Evolutionary conservation across 2,329 filamentous ascomycete species (phyloP).

Genomic region (Helicocarpus griseus): DNA sequence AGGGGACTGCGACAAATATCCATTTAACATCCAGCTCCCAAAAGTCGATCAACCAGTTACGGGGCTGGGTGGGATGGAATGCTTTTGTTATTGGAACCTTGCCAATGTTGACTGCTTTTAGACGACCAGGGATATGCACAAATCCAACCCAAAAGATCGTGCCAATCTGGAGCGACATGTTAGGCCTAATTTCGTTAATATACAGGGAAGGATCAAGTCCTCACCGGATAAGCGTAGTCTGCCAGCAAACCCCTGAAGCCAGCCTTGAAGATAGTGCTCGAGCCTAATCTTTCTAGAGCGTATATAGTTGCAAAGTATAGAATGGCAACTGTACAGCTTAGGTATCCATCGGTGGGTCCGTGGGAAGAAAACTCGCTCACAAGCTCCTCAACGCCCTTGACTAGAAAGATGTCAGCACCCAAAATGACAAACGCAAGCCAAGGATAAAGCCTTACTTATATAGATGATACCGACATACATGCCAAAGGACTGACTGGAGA

Average conservation of each 20-base stretch:
- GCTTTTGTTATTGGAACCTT: constrained; percentile 36
- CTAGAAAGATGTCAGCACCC: constrained; percentile 18
- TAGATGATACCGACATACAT: constrained; percentile 50
- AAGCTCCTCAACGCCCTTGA: constrained; percentile 49
- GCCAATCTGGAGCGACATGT: constrained; percentile 26
- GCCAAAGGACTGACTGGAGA: constrained; percentile 45
- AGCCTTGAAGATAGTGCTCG: constrained; percentile 33
- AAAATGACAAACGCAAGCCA: constrained; percentile 15
- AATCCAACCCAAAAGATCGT: constrained; percentile 48
- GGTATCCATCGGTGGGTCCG: constrained; percentile 36
- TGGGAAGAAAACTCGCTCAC: constrained; percentile 40
- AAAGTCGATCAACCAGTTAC: constrained; percentile 44
- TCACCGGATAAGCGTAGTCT: constrained; percentile 44
- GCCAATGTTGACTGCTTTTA: constrained; percentile 33
- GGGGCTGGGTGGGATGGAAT: constrained; percentile 39
- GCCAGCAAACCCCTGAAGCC: constrained; percentile 38
- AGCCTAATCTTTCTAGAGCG: constrained; percentile 40
- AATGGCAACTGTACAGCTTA: constrained; percentile 42
- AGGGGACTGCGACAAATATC: constrained; percentile 45
- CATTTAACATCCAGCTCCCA: constrained; percentile 44
- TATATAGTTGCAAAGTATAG: constrained; percentile 45
- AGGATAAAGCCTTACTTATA: constrained; percentile 28
- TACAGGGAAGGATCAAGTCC: constrained; percentile 6
- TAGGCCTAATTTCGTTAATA: not conserved
- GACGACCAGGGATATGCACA: constrained; percentile 40